Base-by-base conservation (phyloP, 176 grass and related monocot genomes). In the Metroxylon sagu region DNA sequence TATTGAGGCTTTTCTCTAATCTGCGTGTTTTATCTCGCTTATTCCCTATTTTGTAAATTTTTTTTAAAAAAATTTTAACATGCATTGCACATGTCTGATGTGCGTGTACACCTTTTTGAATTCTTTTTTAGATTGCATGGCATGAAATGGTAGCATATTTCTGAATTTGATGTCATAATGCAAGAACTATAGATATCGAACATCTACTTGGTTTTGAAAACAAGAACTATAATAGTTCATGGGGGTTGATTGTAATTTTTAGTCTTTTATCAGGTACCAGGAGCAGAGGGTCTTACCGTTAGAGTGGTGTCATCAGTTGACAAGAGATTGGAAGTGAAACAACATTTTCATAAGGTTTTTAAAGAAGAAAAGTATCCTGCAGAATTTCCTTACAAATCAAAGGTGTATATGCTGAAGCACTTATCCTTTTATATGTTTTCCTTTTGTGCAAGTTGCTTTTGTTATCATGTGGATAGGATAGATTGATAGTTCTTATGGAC, bases 371-470 rank as follows among this genome's bases (percentile, higher is more conserved):
- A 80, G 61, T 97, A 85, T 79, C 87, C 92, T 56, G 59, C 50
- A 18, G 56, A 88, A 70, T 91, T 97, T 74, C 87, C 87, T 7
- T 97, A 91, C 76, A 97, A 85, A 77, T 97, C 92, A 21, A 97
- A 97, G 87, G 87, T 91, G 54, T 27, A 53, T 5, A 28, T 15
- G 39, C 12, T 65, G 4, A 2, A 26, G 18, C 12, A 54, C 43
- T 52, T 74, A 14, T 85, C 59, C 5, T 52, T 7, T 27, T 66
- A 71, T 43, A 18, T 53, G 59, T 25, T 74, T 78, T 6, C 48
- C 67, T 21, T 54, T 35, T 64, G n/a, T 49, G 29, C 4, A 39
- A 14, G 14, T 23, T 50, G 25, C 25, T 10, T 16, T 52, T 14
- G 8, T 43, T 43, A 43, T 54, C 19, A 56, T 55, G 18, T 16